These are phyloP conservation scores for Xylaria sp. DNA, from an alignment of 2,329 filamentous ascomycete species.

Conservation along the genomic window DNA sequence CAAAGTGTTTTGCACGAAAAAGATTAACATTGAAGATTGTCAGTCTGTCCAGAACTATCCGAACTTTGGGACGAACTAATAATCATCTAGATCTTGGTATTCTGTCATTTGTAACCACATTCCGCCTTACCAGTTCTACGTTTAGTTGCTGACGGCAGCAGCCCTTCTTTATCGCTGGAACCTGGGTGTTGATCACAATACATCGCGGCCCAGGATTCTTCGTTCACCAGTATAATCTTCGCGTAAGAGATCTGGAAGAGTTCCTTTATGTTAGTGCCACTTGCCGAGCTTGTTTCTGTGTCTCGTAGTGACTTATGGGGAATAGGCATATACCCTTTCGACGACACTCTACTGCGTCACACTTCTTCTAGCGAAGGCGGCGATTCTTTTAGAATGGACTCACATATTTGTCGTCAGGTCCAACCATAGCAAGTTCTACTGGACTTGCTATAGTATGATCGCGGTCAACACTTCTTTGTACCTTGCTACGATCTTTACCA, in stretches of 20 bases:
- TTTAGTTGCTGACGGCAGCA: neutral
- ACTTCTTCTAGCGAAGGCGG: constrained; percentile 2
- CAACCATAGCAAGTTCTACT: neutral
- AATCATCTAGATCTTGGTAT: constrained; percentile 6
- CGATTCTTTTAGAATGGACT: constrained; percentile 15
- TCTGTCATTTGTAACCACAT: neutral
- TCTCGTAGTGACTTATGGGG: neutral
- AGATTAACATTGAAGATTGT: constrained; percentile 7
- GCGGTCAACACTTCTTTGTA: constrained; percentile 4
- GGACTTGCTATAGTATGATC: constrained; percentile 14
- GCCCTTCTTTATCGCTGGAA: constrained; percentile 12
- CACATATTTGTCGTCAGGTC: constrained; percentile 13
- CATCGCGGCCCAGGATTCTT: constrained; percentile 9
- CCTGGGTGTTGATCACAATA: neutral
- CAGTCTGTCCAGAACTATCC: neutral
- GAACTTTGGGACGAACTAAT: neutral
- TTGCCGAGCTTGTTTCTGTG: neutral
- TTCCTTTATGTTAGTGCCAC: constrained; percentile 13
- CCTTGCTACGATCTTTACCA: constrained; percentile 2
- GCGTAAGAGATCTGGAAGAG: neutral
- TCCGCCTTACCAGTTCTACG: neutral
- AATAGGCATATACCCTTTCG: constrained; percentile 1
- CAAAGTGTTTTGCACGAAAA: constrained; percentile 1
- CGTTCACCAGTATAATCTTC: constrained; percentile 17
- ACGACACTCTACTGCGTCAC: constrained; percentile 7